Conservation (phyloP, 1,284 basidiomycete species). For the Tilletia walkeri region DNA sequence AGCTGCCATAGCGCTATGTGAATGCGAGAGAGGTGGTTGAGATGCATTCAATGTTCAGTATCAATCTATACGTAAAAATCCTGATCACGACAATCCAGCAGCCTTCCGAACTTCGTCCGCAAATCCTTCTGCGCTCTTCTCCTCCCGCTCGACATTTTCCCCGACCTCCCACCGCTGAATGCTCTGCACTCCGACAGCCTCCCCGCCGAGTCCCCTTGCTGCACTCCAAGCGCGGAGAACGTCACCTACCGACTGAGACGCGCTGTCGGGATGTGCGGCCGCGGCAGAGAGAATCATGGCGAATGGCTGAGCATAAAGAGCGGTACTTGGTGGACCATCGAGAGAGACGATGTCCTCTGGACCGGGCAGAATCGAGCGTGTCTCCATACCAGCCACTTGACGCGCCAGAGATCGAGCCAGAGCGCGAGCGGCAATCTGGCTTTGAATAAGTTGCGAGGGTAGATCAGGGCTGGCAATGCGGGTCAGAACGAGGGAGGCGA, state of each 20-base stretch:
- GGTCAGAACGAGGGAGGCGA: constrained; percentile 42
- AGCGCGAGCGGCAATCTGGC: constrained; percentile 62
- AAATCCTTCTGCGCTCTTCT: constrained; percentile 28
- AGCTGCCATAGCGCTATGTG: no score
- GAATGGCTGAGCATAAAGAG: constrained; percentile 77
- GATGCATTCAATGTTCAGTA: no score
- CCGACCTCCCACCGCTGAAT: constrained; percentile 57
- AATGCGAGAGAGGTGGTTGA: no score
- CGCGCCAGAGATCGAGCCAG: constrained; percentile 75
- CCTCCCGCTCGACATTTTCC: constrained; percentile 38
- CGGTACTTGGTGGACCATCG: constrained; percentile 62
- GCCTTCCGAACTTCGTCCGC: constrained; percentile 48
- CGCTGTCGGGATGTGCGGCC: constrained; percentile 57
- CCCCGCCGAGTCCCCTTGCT: background rate
- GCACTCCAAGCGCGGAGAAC: constrained; percentile 67
- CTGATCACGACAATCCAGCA: constrained; percentile 32
- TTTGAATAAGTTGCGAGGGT: constrained; percentile 28
- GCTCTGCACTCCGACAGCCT: constrained; percentile 55
- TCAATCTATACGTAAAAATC: no score
- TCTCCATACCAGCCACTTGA: constrained; percentile 82
- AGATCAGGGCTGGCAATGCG: constrained; percentile 25
- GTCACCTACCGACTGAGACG: constrained; percentile 62
- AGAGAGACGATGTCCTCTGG: constrained; percentile 20
- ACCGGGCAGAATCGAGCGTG: constrained; percentile 62
- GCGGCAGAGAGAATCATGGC: constrained; percentile 64